phyloP scores from a whole-genome alignment of 1,139 yeast species.

The Sugiyamaella paludigena region DNA sequence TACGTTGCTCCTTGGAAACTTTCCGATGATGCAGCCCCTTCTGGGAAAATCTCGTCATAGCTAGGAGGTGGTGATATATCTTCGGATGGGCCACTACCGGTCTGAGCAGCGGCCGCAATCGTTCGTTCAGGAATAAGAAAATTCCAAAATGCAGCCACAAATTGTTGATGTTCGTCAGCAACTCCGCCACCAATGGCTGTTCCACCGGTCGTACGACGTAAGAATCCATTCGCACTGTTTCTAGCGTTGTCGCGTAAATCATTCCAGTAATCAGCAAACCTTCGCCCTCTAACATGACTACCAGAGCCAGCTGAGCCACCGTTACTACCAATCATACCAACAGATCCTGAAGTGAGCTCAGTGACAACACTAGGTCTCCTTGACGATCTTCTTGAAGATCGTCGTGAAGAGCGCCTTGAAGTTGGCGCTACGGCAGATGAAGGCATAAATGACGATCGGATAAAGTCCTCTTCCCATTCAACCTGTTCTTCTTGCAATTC shows the following conservation, averaged over 20 bases:
- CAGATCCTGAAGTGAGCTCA: not conserved
- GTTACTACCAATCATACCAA: not conserved
- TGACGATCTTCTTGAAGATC: conserved; percentile 9
- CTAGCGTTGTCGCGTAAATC: conserved; percentile 20
- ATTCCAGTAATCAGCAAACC: conserved; percentile 17
- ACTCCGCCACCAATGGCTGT: not conserved
- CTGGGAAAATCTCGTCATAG: conserved; percentile 80
- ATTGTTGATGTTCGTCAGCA: conserved; percentile 1
- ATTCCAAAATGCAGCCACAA: conserved; percentile 9
- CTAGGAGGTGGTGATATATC: conserved; percentile 48
- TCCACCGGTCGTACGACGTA: conserved; percentile 2
- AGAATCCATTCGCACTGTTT: conserved; percentile 12
- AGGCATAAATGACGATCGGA: not conserved
- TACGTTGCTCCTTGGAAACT: conserved; percentile 35
- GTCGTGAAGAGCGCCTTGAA: conserved; percentile 6
- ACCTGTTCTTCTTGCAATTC: not conserved
- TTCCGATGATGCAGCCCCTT: conserved; percentile 44
- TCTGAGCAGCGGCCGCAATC: conserved; percentile 3
- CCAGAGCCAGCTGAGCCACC: not conserved
- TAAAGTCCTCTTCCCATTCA: conserved; percentile 7
- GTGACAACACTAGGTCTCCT: conserved; percentile 6
- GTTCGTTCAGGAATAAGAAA: conserved; percentile 10
- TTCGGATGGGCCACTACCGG: conserved; percentile 6
- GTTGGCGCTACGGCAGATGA: not conserved
- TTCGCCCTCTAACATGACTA: not conserved